Base-by-base conservation (phyloP, 768 basidiomycete species). In the Russula olivacea region DNA sequence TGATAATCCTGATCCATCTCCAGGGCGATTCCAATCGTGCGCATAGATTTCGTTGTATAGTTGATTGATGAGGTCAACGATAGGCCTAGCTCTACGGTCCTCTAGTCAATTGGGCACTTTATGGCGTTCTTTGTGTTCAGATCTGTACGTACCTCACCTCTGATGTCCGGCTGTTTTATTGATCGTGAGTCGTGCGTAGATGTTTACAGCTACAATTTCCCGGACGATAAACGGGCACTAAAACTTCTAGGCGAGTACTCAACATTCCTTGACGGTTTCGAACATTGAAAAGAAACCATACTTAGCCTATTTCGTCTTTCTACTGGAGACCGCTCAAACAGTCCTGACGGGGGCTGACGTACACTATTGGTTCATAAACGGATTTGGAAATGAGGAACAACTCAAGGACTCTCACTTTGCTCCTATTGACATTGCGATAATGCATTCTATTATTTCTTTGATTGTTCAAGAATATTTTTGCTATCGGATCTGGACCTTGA, bases 91-190 rank as follows among this genome's bases (percentile, higher is more conserved):
- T 59, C 45, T 55, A 55, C 30, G 58, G 63, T 15, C 47, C 58
- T 32, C 43, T 73, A 15, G 51, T 73, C 50, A 70, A 71, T 57
- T 73, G 67, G 59, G 49, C 62, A 25, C 53, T 74, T 6, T 74
- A 69, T 50, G 73, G 73, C 21, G 67, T 68, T 23, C 68, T 74
- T 28, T 55, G 61, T 15, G 65, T 72, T 19, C 73, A 73, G 69
- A 63, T 69, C 55, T 74, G 73, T 74, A 58, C n/a, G 45, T 41
- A 67, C 59, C 30, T 21, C 12, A 15, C n/a, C 14, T 23, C 12
- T 34, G 17, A 8, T 36, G 11, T 14, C 21, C 5, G 21, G n/a
- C 11, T 12, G 10, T 28, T 9, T 15, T 2, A 23, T 38, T 54
- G 36, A 23, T 34, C 11, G n/a, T 11, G 10, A 47, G 4, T 21